Base-by-base conservation (phyloP, 768 basidiomycete genomes). In the Termitomyces sp. region DNA sequence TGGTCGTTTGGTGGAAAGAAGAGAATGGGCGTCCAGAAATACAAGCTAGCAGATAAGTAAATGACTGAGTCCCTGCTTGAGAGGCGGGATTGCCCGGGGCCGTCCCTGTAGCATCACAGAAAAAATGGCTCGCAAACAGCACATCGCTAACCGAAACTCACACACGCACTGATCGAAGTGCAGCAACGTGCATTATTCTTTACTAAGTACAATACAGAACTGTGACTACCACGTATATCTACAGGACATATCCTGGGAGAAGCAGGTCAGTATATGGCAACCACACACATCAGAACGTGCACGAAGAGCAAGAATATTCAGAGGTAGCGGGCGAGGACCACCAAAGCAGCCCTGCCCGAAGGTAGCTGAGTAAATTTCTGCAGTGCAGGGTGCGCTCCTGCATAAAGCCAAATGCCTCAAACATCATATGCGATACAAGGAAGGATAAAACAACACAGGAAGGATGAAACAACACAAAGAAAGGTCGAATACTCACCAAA, bases 391-490 rank as follows among this genome's bases (percentile, higher is more conserved):
- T 62, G 65, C 78, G 65, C 68, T 70, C 80, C 76, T 75, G 82
- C 87, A 63, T 90, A 89, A 89, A 89, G 88, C 88, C 87, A 90
- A 89, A 89, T 90, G 88, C 88, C 88, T 90, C 88, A 89, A 88
- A 85, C 87, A 90, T 90, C 88, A 86, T 83, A 33, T 47, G 50
- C 31, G 26, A 45, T 35, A 35, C 12, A 35, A 35, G 12, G 5
- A 14, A 35, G 35, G 5, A 35, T 35, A 12, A 42, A 31, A 31
- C 30, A 31, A 31, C 6, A 31, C 30, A 35, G 49, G 55, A 60
- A 28, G 33, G 61, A 58, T 30, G n/a, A 56, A 59, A 56, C 46
- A 55, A 9, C 30, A 31, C 30, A 31, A 30, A 30, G 5, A 30
- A 30, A 30, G 30, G 30, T 30, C 7, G 7, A 30, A 5, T 5